phyloP scores from a whole-genome alignment of 2,329 filamentous ascomycete species.

The Colletotrichum shisoi region DNA sequence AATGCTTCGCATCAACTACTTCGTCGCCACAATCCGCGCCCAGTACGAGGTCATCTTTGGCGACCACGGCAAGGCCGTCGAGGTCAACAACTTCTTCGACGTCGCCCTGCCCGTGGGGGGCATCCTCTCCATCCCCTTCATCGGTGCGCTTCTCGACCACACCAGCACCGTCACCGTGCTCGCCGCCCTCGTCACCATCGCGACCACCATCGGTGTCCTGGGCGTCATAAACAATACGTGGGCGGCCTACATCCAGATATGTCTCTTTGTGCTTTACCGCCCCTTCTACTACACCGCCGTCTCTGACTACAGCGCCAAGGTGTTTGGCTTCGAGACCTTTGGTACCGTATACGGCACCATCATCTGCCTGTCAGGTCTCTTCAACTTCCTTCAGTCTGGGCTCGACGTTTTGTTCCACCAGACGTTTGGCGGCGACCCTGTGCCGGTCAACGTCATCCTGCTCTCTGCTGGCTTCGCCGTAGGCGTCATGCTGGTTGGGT shows the following conservation, averaged over 20 bases:
- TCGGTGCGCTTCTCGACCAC: constrained; percentile 80
- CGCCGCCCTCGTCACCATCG: constrained; percentile 71
- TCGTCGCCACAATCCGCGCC: constrained; percentile 83
- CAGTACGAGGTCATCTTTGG: constrained; percentile 82
- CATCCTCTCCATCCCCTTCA: constrained; percentile 84
- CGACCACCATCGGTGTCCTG: constrained; percentile 78
- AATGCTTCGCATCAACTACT: constrained; percentile 89
- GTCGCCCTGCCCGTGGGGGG: constrained; percentile 79
- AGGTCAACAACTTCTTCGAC: constrained; percentile 86
- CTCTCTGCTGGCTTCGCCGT: constrained; percentile 68
- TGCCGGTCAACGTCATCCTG: constrained; percentile 78
- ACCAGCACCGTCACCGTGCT: constrained; percentile 77
- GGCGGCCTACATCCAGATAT: constrained; percentile 78
- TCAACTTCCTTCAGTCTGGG: constrained; percentile 84
- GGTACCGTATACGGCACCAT: constrained; percentile 93
- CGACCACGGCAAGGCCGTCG: constrained; percentile 66
- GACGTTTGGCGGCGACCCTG: constrained; percentile 73
- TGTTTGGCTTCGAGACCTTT: constrained; percentile 91
- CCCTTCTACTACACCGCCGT: constrained; percentile 93
- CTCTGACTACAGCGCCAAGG: constrained; percentile 88
- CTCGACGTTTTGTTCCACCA: constrained; percentile 81
- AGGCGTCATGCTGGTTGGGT: constrained; percentile 71
- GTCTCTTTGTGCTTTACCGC: constrained; percentile 82
- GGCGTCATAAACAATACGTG: constrained; percentile 74
- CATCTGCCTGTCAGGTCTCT: constrained; percentile 82